phyloP scores from a whole-genome alignment of 148 eudicot genomes.

The Silene uniflora region DNA sequence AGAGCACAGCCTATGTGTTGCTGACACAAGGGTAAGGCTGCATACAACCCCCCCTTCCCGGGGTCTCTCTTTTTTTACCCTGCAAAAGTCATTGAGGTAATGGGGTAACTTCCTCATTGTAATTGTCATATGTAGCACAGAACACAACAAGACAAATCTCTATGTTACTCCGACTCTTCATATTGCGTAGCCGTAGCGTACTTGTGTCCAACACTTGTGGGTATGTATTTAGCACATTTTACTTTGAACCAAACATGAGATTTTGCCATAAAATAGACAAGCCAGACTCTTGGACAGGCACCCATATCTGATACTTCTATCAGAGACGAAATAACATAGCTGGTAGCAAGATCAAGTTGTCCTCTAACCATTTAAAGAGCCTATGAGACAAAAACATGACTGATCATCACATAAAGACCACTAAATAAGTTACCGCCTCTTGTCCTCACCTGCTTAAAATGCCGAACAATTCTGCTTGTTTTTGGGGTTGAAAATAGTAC shows the following conservation, averaged over 20 bases:
- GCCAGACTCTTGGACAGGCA: background rate
- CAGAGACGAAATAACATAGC: background rate
- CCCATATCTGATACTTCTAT: background rate
- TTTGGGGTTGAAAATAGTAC: slow-evolving; percentile 64
- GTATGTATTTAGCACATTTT: no score
- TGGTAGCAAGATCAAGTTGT: background rate
- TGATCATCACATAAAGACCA: background rate
- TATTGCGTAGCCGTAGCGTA: no score
- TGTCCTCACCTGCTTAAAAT: slow-evolving; percentile 55
- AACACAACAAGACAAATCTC: slow-evolving; percentile 3
- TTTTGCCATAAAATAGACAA: background rate
- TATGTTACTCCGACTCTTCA: no score
- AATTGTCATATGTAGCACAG: background rate
- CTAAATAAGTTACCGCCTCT: slow-evolving; percentile 13
- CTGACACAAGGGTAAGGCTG: no score
- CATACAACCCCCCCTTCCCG: no score
- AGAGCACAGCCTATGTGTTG: background rate
- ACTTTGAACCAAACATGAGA: no score
- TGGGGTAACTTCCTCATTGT: no score
- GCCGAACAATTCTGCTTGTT: slow-evolving; percentile 49
- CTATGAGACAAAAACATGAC: background rate
- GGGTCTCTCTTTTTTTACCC: no score
- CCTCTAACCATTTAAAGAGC: slow-evolving; percentile 2
- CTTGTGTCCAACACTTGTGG: no score
- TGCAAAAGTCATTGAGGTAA: no score